Percentiles rank a stretch among this genome's conserved stretches.
These are phyloP conservation scores for Jaenimonas drosophilae DNA, from an alignment of 208 protist genomes.

Conservation along the genomic window DNA sequence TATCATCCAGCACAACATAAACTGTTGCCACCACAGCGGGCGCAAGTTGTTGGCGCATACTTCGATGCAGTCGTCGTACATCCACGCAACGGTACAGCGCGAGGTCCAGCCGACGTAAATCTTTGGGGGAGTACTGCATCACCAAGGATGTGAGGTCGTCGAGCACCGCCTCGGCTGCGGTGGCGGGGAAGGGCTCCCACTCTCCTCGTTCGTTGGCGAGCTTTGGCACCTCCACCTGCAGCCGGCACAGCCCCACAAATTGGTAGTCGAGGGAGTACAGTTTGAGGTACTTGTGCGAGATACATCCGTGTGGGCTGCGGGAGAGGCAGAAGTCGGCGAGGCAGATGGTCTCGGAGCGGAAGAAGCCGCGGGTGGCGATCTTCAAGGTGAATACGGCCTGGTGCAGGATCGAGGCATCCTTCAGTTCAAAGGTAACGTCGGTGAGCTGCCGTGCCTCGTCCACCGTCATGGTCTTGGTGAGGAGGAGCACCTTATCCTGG, in stretches of 20 bases:
- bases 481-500: too few relatives aligned
- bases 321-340: constrained; percentile 56
- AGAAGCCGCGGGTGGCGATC: constrained; percentile 18
- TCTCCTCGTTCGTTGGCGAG: constrained; percentile 1
- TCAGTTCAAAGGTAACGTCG: constrained; percentile 5
- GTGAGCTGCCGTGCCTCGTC: constrained; percentile 1
- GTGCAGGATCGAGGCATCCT: constrained; percentile 3
- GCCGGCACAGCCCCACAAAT: constrained; percentile 39
- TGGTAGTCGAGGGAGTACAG: constrained; percentile 38
- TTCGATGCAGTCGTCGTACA: constrained; percentile 27
- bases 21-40: constrained; percentile 54
- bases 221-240: constrained; percentile 31
- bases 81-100: constrained; percentile 28
- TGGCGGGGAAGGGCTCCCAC: constrained; percentile 8
- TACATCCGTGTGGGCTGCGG: constrained; percentile 17
- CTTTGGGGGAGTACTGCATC: constrained; percentile 50
- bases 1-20: constrained; percentile 35
- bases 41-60: constrained; percentile 47
- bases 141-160: constrained; percentile 68
- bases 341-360: constrained; percentile 22
- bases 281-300: constrained; percentile 29
- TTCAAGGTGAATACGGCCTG: constrained; percentile 40
- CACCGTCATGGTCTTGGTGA: too few relatives aligned
- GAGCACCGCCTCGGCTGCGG: constrained; percentile 23
- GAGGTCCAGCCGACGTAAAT: constrained; percentile 38